Percentiles rank a stretch among this genome's conserved stretches.
These are phyloP conservation scores for Pulveroboletus sp. DNA, from an alignment of 768 basidiomycete genomes.

Conservation along the genomic window DNA sequence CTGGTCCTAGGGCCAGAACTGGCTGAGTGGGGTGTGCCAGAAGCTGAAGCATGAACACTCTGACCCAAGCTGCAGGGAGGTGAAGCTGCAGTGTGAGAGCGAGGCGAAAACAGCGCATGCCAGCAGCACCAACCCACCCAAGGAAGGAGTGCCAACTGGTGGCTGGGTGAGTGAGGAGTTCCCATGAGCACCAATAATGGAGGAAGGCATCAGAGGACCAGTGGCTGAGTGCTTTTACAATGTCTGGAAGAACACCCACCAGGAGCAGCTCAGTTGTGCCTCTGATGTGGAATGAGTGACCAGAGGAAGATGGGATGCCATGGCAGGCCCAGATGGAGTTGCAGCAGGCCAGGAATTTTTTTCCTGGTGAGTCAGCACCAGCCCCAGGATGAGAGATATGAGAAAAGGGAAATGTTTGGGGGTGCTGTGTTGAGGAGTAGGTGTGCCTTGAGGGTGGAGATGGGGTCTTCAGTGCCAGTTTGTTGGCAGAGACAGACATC, in stretches of 20 bases:
- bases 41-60: too few species aligned
- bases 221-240: too few species aligned
- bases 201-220: too few species aligned
- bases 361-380: background rate
- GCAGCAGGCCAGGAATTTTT: background rate
- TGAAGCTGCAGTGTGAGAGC: too few species aligned
- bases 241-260: background rate
- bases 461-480: slow-evolving; percentile 15
- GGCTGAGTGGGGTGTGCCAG: too few species aligned
- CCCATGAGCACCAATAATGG: too few species aligned
- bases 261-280: background rate
- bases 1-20: too few species aligned
- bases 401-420: background rate
- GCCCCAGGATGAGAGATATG: background rate
- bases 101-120: too few species aligned
- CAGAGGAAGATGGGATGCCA: background rate
- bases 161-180: too few species aligned
- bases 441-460: slow-evolving; percentile 13
- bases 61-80: too few species aligned
- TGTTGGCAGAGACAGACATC: slow-evolving; percentile 34
- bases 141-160: too few species aligned
- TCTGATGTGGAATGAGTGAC: background rate
- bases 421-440: slow-evolving; percentile 3
- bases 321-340: background rate
- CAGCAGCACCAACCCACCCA: too few species aligned